Evolutionary conservation across 1,139 yeast genomes (phyloP), one percentile per base, ranked within the genome.

Genomic region (Geotrichum candidum): DNA sequence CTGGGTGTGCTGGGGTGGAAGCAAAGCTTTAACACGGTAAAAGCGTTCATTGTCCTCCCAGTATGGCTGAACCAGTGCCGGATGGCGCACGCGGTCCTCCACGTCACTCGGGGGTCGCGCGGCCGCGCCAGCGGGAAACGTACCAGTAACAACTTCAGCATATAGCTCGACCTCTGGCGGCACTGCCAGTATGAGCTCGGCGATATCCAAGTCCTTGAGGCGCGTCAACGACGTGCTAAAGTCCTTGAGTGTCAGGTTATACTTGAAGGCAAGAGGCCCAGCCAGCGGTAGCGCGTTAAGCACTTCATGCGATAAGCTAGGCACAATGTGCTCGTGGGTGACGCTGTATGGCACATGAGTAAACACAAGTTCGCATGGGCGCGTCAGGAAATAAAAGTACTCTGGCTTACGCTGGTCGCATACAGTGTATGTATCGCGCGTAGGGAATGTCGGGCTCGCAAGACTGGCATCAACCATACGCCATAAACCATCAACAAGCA

Each of bases 291-390:
- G 77, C 57, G 91, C 84, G 65, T 90, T 80, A 22, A 95, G 94
- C 51, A 88, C 84, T 65, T 84, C 82, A 56, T 89, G 88, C 65
- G 89, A 91, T 64, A 94, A 77, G 3, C 96, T 90, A 10, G 97
- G 97, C 41, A 84, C 82, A 18, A 92, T 84, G 75, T 89, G 96
- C 73, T 94, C 98, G 65, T 89, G 86, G 63, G 84, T 87, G 58
- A 84, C 84, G 61, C 85, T 84, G 23, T 85, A 80, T 10, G 99
- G 98, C 53, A 90, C 85, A 73, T 94, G 99, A 0, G 97, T 88
- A 64, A 88, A 88, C 22, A 94, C 83, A 57, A 90, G 72, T 64
- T 85, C 82, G 63, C 85, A 76, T 0, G 99, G 99, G 67, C 85
- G 83, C 1, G 90, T 78, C 66, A 94, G 75, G 74, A 91, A 92